Conservation (phyloP, 108 stramenopile species). For the Pseudonitzschia multistriata region DNA sequence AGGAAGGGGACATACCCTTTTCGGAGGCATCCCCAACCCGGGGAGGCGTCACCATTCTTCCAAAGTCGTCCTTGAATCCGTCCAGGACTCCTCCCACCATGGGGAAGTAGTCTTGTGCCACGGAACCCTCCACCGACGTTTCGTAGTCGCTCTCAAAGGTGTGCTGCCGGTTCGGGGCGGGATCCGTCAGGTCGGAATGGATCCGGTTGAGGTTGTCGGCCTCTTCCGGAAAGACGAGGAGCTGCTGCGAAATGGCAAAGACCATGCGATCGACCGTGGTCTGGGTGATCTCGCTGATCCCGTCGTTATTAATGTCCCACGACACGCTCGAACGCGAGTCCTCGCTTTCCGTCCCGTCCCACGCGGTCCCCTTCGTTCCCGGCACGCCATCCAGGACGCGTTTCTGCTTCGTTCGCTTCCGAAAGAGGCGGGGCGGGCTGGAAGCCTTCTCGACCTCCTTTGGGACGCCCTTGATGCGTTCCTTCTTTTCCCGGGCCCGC, state of each 20-base stretch:
- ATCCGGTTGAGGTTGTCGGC: slow-evolving; percentile 7
- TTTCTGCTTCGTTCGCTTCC: not conserved
- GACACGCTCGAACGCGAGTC: not conserved
- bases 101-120: not conserved
- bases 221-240: slow-evolving; percentile 5
- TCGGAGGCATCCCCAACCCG: not conserved
- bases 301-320: slow-evolving; percentile 13
- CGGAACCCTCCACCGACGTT: not conserved
- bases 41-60: not conserved
- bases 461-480: slow-evolving; percentile 12
- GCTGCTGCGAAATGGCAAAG: not conserved
- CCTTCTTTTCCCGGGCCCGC: not conserved
- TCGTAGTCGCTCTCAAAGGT: not conserved
- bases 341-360: not conserved
- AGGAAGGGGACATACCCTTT: not conserved
- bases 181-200: slow-evolving; percentile 16
- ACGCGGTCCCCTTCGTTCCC: not conserved
- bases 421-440: not conserved
- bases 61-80: not conserved
- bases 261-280: slow-evolving; percentile 12
- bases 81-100: not conserved
- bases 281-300: slow-evolving; percentile 12
- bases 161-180: not conserved
- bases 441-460: slow-evolving; percentile 4
- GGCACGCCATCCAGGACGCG: not conserved